A percentile compares a stretch with the other conserved stretches of the same genome.
Conservation (phyloP, 441 rosid species). For the Pelargonium citronellum region DNA sequence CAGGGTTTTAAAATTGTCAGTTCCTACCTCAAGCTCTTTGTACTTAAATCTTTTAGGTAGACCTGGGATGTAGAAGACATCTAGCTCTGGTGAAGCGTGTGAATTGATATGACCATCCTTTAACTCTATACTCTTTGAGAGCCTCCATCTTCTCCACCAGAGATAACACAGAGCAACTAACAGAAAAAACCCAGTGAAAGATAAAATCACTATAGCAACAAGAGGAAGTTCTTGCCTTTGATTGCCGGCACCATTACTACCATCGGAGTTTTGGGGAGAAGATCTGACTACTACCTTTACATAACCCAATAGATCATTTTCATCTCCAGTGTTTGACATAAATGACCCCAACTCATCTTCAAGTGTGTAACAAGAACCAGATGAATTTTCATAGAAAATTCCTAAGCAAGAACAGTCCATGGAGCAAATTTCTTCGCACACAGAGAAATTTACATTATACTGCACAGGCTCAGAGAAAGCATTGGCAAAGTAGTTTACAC, state of each 20-base stretch:
- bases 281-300: slow-evolving; percentile 42
- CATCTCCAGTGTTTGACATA: slow-evolving; percentile 27
- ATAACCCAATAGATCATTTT: slow-evolving; percentile 37
- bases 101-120: slow-evolving; percentile 33
- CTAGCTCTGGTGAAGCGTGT: slow-evolving; percentile 57
- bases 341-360: slow-evolving; percentile 59
- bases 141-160: slow-evolving; percentile 49
- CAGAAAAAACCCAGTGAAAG: slow-evolving; percentile 43
- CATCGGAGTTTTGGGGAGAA: slow-evolving; percentile 20
- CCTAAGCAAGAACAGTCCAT: slow-evolving; percentile 67
- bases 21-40: slow-evolving; percentile 66
- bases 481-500: slow-evolving; percentile 51
- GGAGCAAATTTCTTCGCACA: slow-evolving; percentile 57
- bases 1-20: slow-evolving; percentile 53
- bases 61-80: slow-evolving; percentile 69
- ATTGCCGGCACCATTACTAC: slow-evolving; percentile 7
- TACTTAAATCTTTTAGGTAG: slow-evolving; percentile 66
- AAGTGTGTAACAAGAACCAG: slow-evolving; percentile 56
- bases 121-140: slow-evolving; percentile 23
- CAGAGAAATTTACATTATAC: slow-evolving; percentile 37
- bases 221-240: slow-evolving; percentile 40
- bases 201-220: slow-evolving; percentile 54
- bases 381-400: slow-evolving; percentile 50
- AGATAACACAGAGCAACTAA: slow-evolving; percentile 37
- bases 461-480: slow-evolving; percentile 43